Conservation (phyloP, 805 yeast genomes). For the Ogataea polymorpha region DNA sequence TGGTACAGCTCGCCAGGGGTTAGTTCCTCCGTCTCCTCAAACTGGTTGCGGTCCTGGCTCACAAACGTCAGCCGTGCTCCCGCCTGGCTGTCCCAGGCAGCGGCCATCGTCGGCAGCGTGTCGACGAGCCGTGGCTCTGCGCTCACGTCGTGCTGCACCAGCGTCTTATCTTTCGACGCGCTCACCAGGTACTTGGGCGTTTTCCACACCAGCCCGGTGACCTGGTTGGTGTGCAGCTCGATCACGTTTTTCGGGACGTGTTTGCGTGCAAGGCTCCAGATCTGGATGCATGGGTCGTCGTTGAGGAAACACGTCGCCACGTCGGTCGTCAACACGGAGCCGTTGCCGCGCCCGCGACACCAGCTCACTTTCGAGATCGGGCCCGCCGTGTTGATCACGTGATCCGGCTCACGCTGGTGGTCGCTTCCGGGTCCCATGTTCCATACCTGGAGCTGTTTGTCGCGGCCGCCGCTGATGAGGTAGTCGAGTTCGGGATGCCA, state of each 20-base stretch:
- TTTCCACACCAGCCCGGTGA: constrained; percentile 58
- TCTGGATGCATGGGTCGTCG: constrained; percentile 66
- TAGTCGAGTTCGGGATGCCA: constrained; percentile 86
- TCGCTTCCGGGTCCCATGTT: constrained; percentile 43
- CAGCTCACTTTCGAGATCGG: constrained; percentile 78
- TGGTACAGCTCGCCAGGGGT: constrained; percentile 2
- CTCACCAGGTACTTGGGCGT: constrained; percentile 45
- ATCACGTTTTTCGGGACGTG: constrained; percentile 62
- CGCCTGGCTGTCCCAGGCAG: constrained; percentile 55
- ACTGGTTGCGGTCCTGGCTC: constrained; percentile 46
- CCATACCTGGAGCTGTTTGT: constrained; percentile 78
- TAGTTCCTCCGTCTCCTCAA: constrained; percentile 24
- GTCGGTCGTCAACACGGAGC: constrained; percentile 52
- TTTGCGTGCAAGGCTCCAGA: constrained; percentile 69
- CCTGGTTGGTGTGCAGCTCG: constrained; percentile 45
- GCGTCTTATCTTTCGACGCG: constrained; percentile 47
- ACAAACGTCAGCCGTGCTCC: constrained; percentile 48
- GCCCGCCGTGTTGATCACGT: constrained; percentile 67
- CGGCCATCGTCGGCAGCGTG: constrained; percentile 47
- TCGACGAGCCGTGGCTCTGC: constrained; percentile 43
- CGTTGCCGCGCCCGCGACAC: constrained; percentile 43
- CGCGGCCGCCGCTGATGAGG: constrained; percentile 90
- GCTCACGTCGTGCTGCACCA: constrained; percentile 47
- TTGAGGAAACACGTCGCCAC: constrained; percentile 72
- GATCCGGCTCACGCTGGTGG: constrained; percentile 55